Evolutionary conservation across 345 rosid species (phyloP), one percentile per base, ranked within the genome.

Genomic region (Noccaea bulbosa): DNA sequence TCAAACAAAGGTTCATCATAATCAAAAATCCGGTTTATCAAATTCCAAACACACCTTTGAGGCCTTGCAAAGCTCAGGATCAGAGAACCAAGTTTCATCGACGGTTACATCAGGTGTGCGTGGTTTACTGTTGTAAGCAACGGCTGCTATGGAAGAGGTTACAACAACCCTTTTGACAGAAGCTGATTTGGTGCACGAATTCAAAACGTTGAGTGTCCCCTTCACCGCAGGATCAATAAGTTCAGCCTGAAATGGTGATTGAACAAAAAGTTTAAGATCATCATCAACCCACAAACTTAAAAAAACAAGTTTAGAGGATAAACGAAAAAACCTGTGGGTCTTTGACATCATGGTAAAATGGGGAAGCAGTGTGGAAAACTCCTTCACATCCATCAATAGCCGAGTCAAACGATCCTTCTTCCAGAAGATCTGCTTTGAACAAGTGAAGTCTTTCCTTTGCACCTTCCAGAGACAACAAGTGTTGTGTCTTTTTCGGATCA

Each of bases 311-410:
- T 12, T 41, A 2, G 30, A 27, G 46, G 49, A 72, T 38, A 22
- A 24, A 9, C 1, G 2, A 61, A 16, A 2, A 27, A 78, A 92
- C 95, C 95, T 90, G 87, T n/a, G 95, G 98, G 61, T 92, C 98
- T 65, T 76, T 75, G 61, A 82, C 91, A 69, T 92, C 95, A 76
- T 75, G 68, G 47, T 79, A 90, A 66, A 82, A 84, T 5, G 98
- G 97, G 17, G 98, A 90, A 0, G 97, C 98, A 54, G 93, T 92
- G 72, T 92, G 96, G 69, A 92, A 92, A 77, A 90, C 95, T 32
- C 88, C 91, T 16, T 79, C 79, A 11, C 97, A 90, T 5, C 92
- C 98, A 72, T 85, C 81, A 72, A 90, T 81, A 38, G 69, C 80
- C 6, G 85, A 62, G 72, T 92, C 93, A 55, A 82, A 93, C 1